Evolutionary conservation across 2,329 filamentous ascomycete genomes (phyloP), one percentile per base, ranked within the genome.

Genomic region (Tolypocladium ophioglossoides): DNA sequence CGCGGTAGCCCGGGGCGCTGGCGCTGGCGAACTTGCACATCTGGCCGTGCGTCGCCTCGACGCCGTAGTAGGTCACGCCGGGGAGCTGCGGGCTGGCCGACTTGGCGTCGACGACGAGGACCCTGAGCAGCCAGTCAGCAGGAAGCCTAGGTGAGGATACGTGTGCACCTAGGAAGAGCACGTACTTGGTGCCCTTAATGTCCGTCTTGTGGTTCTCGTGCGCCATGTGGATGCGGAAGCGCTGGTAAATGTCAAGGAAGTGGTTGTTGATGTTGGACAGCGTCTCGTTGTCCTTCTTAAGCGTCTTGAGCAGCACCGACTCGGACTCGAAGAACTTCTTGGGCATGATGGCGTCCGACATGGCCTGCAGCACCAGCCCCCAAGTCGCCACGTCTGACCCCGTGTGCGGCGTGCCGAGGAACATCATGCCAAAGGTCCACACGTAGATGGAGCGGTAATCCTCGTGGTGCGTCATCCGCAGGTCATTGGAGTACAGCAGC

Each of bases 371-470:
- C 53, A 86, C 72, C 12, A 78, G 70, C 0, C 82, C 86, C 85
- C 85, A 89, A 61, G 80, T 78, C 1, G 86, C 86, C 2, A 84
- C 70, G 58, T 84, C 83, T 2, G 85, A 83, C 10, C 86, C 87
- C 20, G 78, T 81, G 66, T 91, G 87, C 8, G 87, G 87, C 16
- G 87, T 91, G 16, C 87, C 87, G 32, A 91, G 75, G 65, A 91
- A 91, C 37, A 91, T 75, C 55, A 91, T 80, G 27, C 83, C 87
- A 63, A 85, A 91, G 0, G 87, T 91, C 1, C 85, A 89, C 11
- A 89, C 78, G 60, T 80, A 89, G 52, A 90, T 80, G 12, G 84
- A 85, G 22, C 85, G 79, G 38, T 83, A 76, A 54, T 86, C 78
- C 56, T 87, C 80, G 39, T 83, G 78, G 59, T 82, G 77, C 54